Percentiles rank a stretch among this genome's conserved stretches.
Evolutionary conservation across 2,329 filamentous ascomycete species (phyloP).

Genomic region (Neopestalotiopsis rosae): DNA sequence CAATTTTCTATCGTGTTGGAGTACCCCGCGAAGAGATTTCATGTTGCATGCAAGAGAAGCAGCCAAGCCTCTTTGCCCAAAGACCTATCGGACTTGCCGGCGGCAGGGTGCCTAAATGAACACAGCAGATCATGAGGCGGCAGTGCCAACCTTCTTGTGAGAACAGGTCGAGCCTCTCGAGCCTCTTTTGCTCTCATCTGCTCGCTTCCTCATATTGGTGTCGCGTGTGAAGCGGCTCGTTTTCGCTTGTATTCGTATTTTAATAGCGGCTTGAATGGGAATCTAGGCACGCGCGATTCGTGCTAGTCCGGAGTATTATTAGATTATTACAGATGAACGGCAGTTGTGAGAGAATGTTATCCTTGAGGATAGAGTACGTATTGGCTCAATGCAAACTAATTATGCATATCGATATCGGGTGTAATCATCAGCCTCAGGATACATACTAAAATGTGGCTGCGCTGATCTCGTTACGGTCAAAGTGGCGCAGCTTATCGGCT

Average conservation of each 20-base stretch:
- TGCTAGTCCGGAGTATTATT: too few relatives aligned
- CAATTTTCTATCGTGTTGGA: too few relatives aligned
- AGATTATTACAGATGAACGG: too few relatives aligned
- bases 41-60: too few relatives aligned
- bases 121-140: neutral
- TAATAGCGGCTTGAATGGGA: too few relatives aligned
- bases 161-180: neutral
- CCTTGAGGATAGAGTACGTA: too few relatives aligned
- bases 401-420: neutral
- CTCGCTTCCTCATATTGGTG: neutral
- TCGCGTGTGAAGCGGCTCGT: neutral
- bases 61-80: neutral
- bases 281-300: too few relatives aligned
- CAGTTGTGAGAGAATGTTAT: too few relatives aligned
- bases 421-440: neutral
- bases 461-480: neutral
- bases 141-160: neutral
- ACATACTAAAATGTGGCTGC: neutral
- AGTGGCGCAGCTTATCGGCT: slow-evolving; percentile 13
- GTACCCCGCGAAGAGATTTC: too few relatives aligned
- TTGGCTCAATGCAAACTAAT: neutral
- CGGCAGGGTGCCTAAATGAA: neutral
- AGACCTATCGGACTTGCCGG: neutral
- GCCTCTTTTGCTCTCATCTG: neutral
- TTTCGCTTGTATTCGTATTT: neutral